A percentile compares a stretch with the other conserved stretches of the same genome.
Evolutionary conservation across 1,284 basidiomycete species (phyloP).

Genomic region (Fomitopsis schrenkii): DNA sequence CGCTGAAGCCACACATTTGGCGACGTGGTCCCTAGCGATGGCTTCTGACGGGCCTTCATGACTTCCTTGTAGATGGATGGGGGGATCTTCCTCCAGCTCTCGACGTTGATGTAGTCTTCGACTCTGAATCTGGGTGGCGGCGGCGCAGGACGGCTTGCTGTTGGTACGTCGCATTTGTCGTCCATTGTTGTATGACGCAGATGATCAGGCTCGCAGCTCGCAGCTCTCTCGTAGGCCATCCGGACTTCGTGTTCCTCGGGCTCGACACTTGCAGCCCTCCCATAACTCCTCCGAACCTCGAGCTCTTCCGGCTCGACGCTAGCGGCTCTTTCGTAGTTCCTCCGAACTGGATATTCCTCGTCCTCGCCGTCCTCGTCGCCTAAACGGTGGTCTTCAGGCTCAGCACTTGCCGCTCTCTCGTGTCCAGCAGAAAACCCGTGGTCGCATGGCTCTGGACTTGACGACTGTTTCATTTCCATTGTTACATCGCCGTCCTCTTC

Average conservation of each 20-base stretch:
- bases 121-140: neutral
- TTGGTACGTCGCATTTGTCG: neutral
- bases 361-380: neutral
- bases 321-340: neutral
- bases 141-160: neutral
- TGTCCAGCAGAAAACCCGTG: neutral
- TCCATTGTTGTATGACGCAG: neutral
- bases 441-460: neutral
- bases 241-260: neutral
- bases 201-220: neutral
- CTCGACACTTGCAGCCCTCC: neutral
- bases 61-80: neutral
- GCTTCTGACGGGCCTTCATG: neutral
- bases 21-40: no score
- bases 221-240: neutral
- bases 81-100: neutral
- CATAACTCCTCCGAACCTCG: neutral
- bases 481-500: neutral
- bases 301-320: neutral
- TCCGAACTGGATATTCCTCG: neutral
- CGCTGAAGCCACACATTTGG: neutral
- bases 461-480: neutral
- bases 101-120: neutral
- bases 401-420: neutral
- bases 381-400: neutral